These are phyloP conservation scores for Hypomyces perniciosus DNA, from an alignment of 2,329 filamentous ascomycete species.

Conservation along the genomic window DNA sequence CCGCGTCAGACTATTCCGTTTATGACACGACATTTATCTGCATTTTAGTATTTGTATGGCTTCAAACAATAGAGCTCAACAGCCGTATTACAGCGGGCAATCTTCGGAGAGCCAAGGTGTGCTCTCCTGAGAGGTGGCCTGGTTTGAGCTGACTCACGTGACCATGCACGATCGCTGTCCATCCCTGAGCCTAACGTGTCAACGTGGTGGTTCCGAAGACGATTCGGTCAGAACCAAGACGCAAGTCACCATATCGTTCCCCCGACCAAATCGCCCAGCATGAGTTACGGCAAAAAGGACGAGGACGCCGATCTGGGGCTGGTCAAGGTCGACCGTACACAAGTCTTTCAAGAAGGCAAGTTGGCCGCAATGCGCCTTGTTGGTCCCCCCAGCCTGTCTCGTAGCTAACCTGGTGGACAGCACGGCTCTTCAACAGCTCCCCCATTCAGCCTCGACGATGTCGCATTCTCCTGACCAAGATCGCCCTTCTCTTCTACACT, in stretches of 20 bases:
- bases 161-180: constrained; percentile 21
- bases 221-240: constrained; percentile 27
- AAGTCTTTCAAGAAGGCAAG: constrained; percentile 97
- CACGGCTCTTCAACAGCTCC: constrained; percentile 94
- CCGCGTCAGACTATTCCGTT: no score
- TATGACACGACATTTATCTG: not conserved
- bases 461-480: constrained; percentile 94
- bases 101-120: constrained; percentile 2
- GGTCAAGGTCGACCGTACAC: constrained; percentile 95
- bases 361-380: constrained; percentile 13
- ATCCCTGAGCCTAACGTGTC: constrained; percentile 31
- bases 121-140: not conserved
- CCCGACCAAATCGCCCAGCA: constrained; percentile 46
- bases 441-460: constrained; percentile 96
- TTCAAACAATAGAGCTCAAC: not conserved
- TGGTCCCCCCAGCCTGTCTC: constrained; percentile 21
- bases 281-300: constrained; percentile 99
- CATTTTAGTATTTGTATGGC: not conserved
- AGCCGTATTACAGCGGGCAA: not conserved
- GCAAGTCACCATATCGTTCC: constrained; percentile 26
- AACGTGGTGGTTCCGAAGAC: constrained; percentile 33
- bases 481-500: constrained; percentile 90
- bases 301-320: constrained; percentile 91
- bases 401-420: constrained; percentile 47
- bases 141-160: constrained; percentile 26